Evolutionary conservation across 2,329 filamentous ascomycete genomes (phyloP), one percentile per base, ranked within the genome.

Genomic region (Leptodontidium sp.): DNA sequence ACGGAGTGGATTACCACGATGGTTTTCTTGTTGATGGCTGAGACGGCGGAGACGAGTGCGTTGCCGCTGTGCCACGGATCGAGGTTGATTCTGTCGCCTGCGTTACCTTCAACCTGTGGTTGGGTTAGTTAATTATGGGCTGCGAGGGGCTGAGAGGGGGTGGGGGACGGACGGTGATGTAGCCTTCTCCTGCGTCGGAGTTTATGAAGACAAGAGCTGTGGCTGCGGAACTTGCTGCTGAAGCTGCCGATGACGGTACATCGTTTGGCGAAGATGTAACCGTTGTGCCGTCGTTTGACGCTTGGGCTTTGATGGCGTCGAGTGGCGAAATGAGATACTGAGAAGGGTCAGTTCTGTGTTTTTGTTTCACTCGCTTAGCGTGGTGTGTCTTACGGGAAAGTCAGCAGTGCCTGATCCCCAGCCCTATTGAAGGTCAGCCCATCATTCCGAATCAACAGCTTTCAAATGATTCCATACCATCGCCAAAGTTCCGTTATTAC

Each of bases 131-230:
- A 45, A 40, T 17, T n/a, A 47, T 12, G 17, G 40, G 11, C 40
- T 45, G 4, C 11, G 11, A 45, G 11, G 29, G 26, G 12, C 43
- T 3, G 14, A 64, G 17, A 29, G 1, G 49, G 29, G 15, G 11
- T 38, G 17, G 17, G 17, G 12, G 8, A 65, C 67, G 35, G 15
- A 76, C 75, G 1, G 75, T 77, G 21, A 78, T 73, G 71, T 87
- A 93, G 1, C 90, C 91, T 79, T 97, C 93, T 1, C 91, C 90
- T 1, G 90, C 87, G 79, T 91, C 92, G 7, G 84, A 85, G 76
- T 91, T 91, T 72, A 88, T 86, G 73, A 91, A 87, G 0, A 91
- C 87, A 4, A 91, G 80, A 67, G 93, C 96, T 14, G 92, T 84
- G 71, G 93, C 86, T 6, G 79, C 76, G n/a, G 73, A 65, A 12